Percentiles rank a stretch among this genome's conserved stretches.
Evolutionary conservation across 73 alveolate species (phyloP).

Genomic region (Paramecium sonneborni): DNA sequence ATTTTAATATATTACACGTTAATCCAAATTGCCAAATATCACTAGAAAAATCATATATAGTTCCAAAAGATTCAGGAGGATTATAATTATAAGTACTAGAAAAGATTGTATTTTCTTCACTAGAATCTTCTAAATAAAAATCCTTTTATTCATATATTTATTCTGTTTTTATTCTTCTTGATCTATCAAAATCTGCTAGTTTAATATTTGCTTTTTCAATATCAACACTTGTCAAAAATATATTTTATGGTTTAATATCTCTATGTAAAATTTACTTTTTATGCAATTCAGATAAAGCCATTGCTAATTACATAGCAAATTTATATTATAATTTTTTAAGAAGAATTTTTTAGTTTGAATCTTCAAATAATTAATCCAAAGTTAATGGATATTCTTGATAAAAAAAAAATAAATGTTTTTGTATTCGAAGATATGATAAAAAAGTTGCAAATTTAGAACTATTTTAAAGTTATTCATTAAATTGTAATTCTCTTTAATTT

Average conservation of each 20-base stretch:
- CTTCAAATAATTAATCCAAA: background rate
- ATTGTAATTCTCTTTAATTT: background rate
- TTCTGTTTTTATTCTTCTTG: background rate
- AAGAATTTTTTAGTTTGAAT: background rate
- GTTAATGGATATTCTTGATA: background rate
- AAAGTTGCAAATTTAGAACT: background rate
- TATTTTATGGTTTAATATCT: constrained; percentile 35
- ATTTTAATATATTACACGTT: background rate
- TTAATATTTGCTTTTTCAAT: background rate
- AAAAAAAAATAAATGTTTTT: background rate
- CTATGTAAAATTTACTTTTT: constrained; percentile 1
- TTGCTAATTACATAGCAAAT: background rate
- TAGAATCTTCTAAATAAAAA: background rate
- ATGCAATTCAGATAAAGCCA: background rate
- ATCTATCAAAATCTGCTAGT: constrained; percentile 32
- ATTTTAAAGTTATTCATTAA: background rate
- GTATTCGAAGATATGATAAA: background rate
- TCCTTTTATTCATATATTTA: background rate
- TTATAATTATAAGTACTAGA: background rate
- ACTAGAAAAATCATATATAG: background rate
- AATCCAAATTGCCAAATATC: constrained; percentile 46
- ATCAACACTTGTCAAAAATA: background rate
- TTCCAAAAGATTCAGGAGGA: constrained; percentile 19
- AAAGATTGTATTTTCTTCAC: background rate
- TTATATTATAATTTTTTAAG: background rate